Conservation (phyloP, 164 flowering plant species). For the Amborella trichopoda region DNA sequence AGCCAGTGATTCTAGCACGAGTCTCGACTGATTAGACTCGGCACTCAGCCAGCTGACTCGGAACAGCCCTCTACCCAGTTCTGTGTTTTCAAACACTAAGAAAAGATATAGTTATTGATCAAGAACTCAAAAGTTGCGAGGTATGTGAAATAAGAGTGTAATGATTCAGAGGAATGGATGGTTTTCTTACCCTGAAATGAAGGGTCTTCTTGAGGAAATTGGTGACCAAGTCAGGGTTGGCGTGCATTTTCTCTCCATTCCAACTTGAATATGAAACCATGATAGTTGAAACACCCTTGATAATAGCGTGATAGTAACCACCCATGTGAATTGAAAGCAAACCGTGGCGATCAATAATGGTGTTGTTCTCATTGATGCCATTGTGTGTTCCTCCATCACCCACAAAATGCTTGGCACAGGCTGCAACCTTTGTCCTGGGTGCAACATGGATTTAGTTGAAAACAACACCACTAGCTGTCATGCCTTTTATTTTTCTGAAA, state of each 20-base stretch:
- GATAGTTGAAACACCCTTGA: conserved; percentile 22
- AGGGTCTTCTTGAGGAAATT: conserved; percentile 8
- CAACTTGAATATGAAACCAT: conserved; percentile 43
- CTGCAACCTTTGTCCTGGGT: conserved; percentile 13
- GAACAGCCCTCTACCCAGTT: too few species aligned
- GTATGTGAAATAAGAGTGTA: too few species aligned
- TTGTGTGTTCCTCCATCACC: conserved; percentile 29
- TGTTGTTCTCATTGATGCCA: conserved; percentile 25
- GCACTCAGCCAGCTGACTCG: too few species aligned
- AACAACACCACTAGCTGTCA: neutral
- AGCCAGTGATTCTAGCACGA: too few species aligned
- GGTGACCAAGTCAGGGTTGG: conserved; percentile 23
- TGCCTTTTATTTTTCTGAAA: neutral
- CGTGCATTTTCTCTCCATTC: conserved; percentile 40
- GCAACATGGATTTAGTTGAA: neutral
- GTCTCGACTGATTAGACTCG: too few species aligned
- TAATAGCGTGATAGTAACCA: conserved; percentile 17
- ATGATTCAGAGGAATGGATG: neutral
- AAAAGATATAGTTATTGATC: too few species aligned
- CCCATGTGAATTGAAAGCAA: conserved; percentile 17
- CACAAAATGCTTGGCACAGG: conserved; percentile 23
- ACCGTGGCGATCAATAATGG: conserved; percentile 7
- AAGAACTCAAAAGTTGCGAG: too few species aligned
- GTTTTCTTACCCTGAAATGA: conserved; percentile 4
- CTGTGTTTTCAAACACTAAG: too few species aligned